Evolutionary conservation across 306 rosid genomes (phyloP).

Genomic region (Cucurbita ficifolia): DNA sequence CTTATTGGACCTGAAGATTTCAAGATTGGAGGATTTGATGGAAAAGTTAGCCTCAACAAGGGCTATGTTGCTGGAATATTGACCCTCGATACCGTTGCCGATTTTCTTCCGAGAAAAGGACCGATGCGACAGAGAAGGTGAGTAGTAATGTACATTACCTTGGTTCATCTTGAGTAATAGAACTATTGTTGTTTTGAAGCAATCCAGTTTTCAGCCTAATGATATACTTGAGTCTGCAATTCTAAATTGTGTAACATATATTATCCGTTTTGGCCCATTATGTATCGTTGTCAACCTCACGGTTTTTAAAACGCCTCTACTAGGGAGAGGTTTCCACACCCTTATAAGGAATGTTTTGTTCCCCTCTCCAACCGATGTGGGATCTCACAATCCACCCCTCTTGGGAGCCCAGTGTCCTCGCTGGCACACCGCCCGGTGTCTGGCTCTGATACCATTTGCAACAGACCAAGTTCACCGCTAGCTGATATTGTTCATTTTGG

Average conservation of each 20-base stretch:
- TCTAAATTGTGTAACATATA: background rate
- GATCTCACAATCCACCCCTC: too few relatives aligned
- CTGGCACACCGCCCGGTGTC: too few relatives aligned
- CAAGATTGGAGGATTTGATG: constrained; percentile 56
- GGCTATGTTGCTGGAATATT: constrained; percentile 90
- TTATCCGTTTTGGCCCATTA: too few relatives aligned
- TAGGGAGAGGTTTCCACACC: too few relatives aligned
- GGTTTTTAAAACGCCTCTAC: too few relatives aligned
- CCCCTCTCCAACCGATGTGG: too few relatives aligned
- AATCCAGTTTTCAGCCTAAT: background rate
- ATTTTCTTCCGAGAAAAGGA: constrained; percentile 80
- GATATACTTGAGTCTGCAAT: background rate
- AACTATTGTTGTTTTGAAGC: background rate
- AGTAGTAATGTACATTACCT: background rate
- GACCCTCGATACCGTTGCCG: constrained; percentile 89
- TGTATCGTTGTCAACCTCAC: too few relatives aligned
- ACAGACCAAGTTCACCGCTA: too few relatives aligned
- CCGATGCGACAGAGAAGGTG: constrained; percentile 74
- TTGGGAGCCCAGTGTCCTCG: too few relatives aligned
- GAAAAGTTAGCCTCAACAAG: constrained; percentile 65
- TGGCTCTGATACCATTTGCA: too few relatives aligned
- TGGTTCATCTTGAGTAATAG: background rate
- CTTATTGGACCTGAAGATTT: constrained; percentile 51
- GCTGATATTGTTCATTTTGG: too few relatives aligned
- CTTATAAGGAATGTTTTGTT: too few relatives aligned